Evolutionary conservation across 2,329 filamentous ascomycete genomes (phyloP).

Genomic region (Torrubiella hemipterigena): DNA sequence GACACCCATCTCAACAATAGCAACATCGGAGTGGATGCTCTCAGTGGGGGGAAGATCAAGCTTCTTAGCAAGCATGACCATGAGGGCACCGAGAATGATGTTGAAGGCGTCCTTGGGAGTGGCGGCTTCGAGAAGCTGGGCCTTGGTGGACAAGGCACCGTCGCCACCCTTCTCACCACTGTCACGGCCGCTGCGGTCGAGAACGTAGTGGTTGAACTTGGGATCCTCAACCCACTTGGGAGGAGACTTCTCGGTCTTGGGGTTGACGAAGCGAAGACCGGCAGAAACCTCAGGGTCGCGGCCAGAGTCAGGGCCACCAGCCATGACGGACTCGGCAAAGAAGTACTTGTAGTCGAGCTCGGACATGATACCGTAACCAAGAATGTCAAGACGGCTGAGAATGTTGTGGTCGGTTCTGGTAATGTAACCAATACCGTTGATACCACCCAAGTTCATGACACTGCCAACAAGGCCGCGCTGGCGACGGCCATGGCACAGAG

Average conservation of each 20-base stretch:
- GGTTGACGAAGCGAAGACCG: conserved; percentile 5
- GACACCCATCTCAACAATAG: conserved; percentile 12
- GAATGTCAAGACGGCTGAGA: conserved; percentile 4
- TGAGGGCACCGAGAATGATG: conserved; percentile 6
- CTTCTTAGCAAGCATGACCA: conserved; percentile 8
- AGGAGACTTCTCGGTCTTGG: conserved; percentile 4
- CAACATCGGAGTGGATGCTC: conserved; percentile 6
- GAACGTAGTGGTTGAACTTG: conserved; percentile 8
- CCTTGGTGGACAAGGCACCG: conserved; percentile 3
- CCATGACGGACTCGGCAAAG: conserved; percentile 10
- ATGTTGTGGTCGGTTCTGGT: conserved; percentile 5
- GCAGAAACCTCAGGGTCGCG: conserved; percentile 6
- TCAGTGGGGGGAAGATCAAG: conserved; percentile 7
- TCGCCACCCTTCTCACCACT: conserved; percentile 2
- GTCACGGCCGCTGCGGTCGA: conserved; percentile 5
- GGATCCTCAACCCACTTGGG: conserved; percentile 7
- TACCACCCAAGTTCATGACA: conserved; percentile 15
- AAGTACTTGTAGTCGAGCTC: conserved; percentile 14
- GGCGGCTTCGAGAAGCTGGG: conserved; percentile 6
- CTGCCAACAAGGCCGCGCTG: conserved; percentile 13
- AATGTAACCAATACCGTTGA: conserved; percentile 9
- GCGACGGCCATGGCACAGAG: conserved; percentile 14
- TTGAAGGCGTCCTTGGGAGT: conserved; percentile 5
- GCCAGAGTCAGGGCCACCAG: conserved; percentile 4
- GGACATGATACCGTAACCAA: conserved; percentile 9